Evolutionary conservation across 2,329 filamentous ascomycete genomes (phyloP), one percentile per base, ranked within the genome.

Genomic region (Aspergillus thermomutatus): DNA sequence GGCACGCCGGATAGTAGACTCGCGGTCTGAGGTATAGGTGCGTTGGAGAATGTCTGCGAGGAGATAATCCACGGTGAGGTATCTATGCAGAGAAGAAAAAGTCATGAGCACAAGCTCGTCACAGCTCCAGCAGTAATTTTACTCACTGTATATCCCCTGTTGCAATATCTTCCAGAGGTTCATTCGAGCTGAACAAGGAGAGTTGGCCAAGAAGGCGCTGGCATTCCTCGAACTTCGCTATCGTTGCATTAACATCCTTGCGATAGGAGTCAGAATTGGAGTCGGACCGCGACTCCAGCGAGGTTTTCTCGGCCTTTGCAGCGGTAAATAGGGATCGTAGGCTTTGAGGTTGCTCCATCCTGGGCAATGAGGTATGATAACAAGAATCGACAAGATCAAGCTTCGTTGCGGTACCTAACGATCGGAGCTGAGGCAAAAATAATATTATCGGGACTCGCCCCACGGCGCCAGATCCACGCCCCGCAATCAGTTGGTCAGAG

Each of bases 161-260:
- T 14, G 90, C 80, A 31, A 97, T 79, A 76, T 99, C 94, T 60
- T 99, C 94, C 41, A 93, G 75, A 0, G 84, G 83, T 74, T 99
- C 94, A 75, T 99, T 99, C 37, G 87, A 82, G 64, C 91, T 96
- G 82, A 97, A 97, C 53, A 99, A 80, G 0, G 90, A 88, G 26
- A 94, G 80, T 58, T 85, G 82, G 62, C 85, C 80, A 61, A 90
- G 85, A 55, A 90, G 83, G 57, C 84, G 79, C 57, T 88, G 80
- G 72, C 90, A 92, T 72, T 89, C 81, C 67, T 89, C 81, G 75
- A 96, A 93, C 53, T 86, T 83, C 61, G 83, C 75, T 64, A 96
- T 85, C 43, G 90, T 84, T 41, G 80, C 75, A 58, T 80, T 79
- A 64, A 96, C 82, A 66, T 86, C 85, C 63, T 87, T 82, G 69